Base-by-base conservation (phyloP, 1,284 basidiomycete genomes). In the Melampsora abietis-canadensis region DNA sequence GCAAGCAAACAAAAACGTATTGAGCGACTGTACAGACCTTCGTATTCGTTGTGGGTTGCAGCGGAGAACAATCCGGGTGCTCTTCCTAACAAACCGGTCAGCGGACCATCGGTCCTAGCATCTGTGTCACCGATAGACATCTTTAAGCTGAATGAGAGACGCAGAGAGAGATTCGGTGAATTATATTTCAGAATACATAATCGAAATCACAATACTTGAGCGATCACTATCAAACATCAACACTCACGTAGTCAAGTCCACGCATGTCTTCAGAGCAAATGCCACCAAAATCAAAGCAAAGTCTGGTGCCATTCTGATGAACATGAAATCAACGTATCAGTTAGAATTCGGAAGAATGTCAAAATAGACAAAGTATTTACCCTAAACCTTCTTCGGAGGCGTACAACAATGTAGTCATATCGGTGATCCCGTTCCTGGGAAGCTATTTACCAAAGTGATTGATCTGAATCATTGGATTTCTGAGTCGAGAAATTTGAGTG, bases 71-170 rank as follows among this genome's bases (percentile, higher is more conserved):
- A 24, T 4, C 51, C 51, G 17, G 51, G 51, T 24, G 51, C 51
- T 57, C 51, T 57, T 21, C 51, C 51, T 15, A 57, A 57, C 51
- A 57, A 57, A 57, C 5, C 5, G n/a, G 51, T 57, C n/a, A 57
- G 24, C 4, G 51, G 51, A n/a, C 51, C 51, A 30, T 57, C 51
- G 8, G 51, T 57, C 14, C 51, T 21, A 24, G 51, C 19, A 17
- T 57, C 51, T 14, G 51, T 57, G n/a, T 30, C 51, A 30, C 51
- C 51, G n/a, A 57, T 57, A 21, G 51, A 57, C 51, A 57, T 57
- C 27, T 57, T 57, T 57, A 57, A n/a, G 51, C 51, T 57, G 4
- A 10, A 57, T 12, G 21, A 24, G 15, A 24, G 10, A 14, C 8
- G 21, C 7, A 57, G 12, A 57, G 24, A 57, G 14, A 24, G 3